These are phyloP conservation scores for Pisolithus microcarpus DNA, from an alignment of 768 basidiomycete genomes.

Conservation along the genomic window DNA sequence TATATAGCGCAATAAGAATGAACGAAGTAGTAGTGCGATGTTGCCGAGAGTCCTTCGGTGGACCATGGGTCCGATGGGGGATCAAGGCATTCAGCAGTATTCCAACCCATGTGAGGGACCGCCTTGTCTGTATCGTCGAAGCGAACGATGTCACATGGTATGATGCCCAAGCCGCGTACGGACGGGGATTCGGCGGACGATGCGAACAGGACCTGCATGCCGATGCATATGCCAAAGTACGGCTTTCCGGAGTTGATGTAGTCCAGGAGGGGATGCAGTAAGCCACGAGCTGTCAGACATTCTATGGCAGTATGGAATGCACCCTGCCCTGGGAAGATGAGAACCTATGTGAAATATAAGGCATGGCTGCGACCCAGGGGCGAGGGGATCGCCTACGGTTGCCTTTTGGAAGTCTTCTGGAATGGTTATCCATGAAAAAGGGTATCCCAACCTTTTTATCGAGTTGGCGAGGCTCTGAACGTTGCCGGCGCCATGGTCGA, in stretches of 20 bases:
- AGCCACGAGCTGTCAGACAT: conserved; percentile 62
- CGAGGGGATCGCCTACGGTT: conserved; percentile 54
- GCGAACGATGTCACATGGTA: conserved; percentile 71
- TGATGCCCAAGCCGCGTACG: conserved; percentile 69
- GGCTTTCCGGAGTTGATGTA: conserved; percentile 87
- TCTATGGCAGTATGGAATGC: conserved; percentile 84
- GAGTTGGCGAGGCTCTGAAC: conserved; percentile 93
- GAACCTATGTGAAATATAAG: conserved; percentile 47
- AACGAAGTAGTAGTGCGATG: conserved; percentile 90
- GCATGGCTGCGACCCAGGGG: not conserved
- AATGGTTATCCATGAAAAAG: conserved; percentile 81
- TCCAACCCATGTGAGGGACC: conserved; percentile 99
- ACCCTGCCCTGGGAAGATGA: conserved; percentile 96
- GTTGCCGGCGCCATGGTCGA: conserved; percentile 97
- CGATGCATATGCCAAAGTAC: conserved; percentile 98
- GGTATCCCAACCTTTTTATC: conserved; percentile 71
- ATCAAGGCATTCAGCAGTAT: conserved; percentile 58
- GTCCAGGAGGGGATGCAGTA: conserved; percentile 69
- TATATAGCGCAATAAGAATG: conserved; percentile 90
- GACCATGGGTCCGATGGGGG: conserved; percentile 27
- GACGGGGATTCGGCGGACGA: conserved; percentile 73
- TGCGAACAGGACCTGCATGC: conserved; percentile 92
- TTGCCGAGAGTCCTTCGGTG: conserved; percentile 41
- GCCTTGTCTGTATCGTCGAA: conserved; percentile 72
- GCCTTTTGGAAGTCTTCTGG: conserved; percentile 81